Base-by-base conservation (phyloP, 139 green algal genomes). In the Tetraselmis chui region DNA sequence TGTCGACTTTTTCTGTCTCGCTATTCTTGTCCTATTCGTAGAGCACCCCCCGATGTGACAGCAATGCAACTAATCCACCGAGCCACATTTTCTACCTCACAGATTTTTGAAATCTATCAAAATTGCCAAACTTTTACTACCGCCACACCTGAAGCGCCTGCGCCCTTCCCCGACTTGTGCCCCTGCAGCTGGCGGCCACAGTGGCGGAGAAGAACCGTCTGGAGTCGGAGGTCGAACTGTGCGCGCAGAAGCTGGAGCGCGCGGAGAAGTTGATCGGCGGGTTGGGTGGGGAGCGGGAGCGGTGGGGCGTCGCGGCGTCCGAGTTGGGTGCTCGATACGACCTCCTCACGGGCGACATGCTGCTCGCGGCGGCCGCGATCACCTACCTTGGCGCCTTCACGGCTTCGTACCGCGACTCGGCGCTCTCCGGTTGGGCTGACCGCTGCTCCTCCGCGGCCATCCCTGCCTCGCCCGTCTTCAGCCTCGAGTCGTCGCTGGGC, bases 301-400 rank as follows among this genome's bases (percentile, higher is more conserved):
- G 93, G 1, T 97, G 93, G 93, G 79, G 88, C 31, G 78, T 86
- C 29, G 94, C 91, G 0, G 92, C 89, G 1, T 89, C 91, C 45
- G 80, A 76, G 24, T 91, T 96, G 30, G 81, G 85, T 28, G 59
- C 77, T 23, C 77, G 89, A 76, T 90, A 81, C 18, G 83, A 88
- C 75, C 87, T 93, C 59, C 87, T 96, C 24, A 88, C 94, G 25
- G 92, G 92, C 25, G 90, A 96, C 78, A 92, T 95, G 29, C 93
- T 95, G 86, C 78, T 95, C 27, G 75, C 77, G 1, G 85, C 93
- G 1, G 93, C 90, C n/a, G 92, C 86, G 81, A 92, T 97, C 31
- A 87, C 91, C 1, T 97, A 97, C 85, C 92, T 92, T 29, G 93
- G 93, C 77, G 92, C 93, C 27, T 97, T 97, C 90, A 96, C 92